These are phyloP conservation scores for Trapa incisa DNA, from an alignment of 345 rosid species.

Conservation along the genomic window DNA sequence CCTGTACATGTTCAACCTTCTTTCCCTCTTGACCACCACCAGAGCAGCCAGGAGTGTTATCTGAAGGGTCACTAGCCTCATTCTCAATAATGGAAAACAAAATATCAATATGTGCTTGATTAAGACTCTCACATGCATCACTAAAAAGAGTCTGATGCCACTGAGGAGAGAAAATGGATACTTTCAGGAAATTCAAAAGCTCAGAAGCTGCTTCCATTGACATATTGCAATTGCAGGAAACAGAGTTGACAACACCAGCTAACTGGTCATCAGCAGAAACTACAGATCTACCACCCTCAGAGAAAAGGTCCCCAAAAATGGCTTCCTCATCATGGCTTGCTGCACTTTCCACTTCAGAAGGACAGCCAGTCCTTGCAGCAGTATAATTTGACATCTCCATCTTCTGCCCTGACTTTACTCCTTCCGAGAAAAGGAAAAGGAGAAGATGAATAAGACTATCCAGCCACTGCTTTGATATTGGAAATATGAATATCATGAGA, in stretches of 20 bases:
- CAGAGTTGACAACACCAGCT: conserved; percentile 31
- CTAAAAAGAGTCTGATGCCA: conserved; percentile 56
- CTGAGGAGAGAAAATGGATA: conserved; percentile 52
- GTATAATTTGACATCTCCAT: conserved; percentile 54
- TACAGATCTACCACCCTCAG: conserved; percentile 63
- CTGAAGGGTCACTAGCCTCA: conserved; percentile 32
- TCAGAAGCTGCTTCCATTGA: conserved; percentile 72
- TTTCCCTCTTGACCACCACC: conserved; percentile 43
- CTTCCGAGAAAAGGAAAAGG: conserved; percentile 64
- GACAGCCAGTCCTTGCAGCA: conserved; percentile 41
- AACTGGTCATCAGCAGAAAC: conserved; percentile 74
- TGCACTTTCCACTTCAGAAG: conserved; percentile 59
- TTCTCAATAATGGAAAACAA: conserved; percentile 54
- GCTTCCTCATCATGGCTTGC: conserved; percentile 91
- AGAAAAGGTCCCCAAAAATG: conserved; percentile 88
- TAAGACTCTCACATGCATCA: conserved; percentile 58
- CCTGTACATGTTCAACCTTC: conserved; percentile 36
- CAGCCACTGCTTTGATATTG: conserved; percentile 70
- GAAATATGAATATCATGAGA: conserved; percentile 47
- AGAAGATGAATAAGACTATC: conserved; percentile 59
- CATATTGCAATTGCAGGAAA: conserved; percentile 49
- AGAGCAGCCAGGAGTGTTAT: conserved; percentile 32
- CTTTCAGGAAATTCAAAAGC: conserved; percentile 60
- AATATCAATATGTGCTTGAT: conserved; percentile 52
- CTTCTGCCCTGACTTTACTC: conserved; percentile 56